Base-by-base conservation (phyloP, 2,329 filamentous ascomycete genomes). In the Lachnellula hyalina region DNA sequence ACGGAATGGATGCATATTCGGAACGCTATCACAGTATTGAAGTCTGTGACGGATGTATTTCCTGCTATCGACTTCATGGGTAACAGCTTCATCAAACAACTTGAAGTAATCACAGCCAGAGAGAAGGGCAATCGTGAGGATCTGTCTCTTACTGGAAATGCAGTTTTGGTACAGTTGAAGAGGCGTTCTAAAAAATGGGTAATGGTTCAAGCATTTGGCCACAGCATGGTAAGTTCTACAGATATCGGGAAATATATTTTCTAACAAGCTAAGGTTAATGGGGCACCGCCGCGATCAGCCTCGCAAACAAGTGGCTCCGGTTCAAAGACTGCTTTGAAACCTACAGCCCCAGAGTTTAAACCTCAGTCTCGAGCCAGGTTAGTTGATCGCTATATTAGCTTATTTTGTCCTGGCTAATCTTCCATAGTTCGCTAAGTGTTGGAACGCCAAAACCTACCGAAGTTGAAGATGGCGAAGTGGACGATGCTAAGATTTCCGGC, bases 1-100 rank as follows among this genome's bases (percentile, higher is more conserved):
- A 85, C 83, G 34, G 93, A 97, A 72, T 99, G 94, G 82, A 96
- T 96, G 87, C 92, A 96, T 70, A 96, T 97, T 68, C 86, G 93
- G 53, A 99, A 99, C 69, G 90, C 91, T 45, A 95, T 97, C 62
- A 94, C 88, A 55, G 80, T 97, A 4, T 77, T 99, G 56, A 95
- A 94, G 68, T 81, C 83, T 11, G 79, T 96, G 47, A 81, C 90
- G 23, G 84, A 90, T 49, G 81, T 85, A 65, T 99, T 96, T 77
- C 95, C 94, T 4, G 87, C 86, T 15, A 83, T 97, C 55, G 90
- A 96, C 67, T 94, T 90, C 70, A 93, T 96, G 79, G 94, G 90
- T 35, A 78, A 76, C 40, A 80, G 82, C 61, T 84, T 86, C 58
- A 78, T 81, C 34, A 75, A 80, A 36, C 79, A 88, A 62, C 77